These are phyloP conservation scores for Scutellaria galericulata DNA, from an alignment of 257 asterid species.

Conservation along the genomic window DNA sequence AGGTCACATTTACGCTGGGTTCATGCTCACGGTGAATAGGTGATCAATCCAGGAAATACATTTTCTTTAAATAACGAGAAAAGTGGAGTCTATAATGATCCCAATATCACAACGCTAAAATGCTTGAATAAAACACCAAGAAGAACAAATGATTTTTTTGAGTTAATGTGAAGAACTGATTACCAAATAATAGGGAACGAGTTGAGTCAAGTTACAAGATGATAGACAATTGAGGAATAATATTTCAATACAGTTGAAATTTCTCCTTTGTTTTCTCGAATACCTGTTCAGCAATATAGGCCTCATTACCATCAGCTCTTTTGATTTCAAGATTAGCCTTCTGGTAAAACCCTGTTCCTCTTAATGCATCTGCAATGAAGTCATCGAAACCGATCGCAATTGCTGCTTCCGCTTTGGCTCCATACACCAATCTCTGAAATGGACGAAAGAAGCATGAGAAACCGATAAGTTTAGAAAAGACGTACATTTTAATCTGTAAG, in stretches of 20 bases:
- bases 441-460: neutral
- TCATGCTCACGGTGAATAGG: no score
- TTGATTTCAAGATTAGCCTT: slow-evolving; percentile 85
- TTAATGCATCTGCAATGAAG: slow-evolving; percentile 92
- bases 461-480: no score
- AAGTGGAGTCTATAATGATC: neutral
- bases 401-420: slow-evolving; percentile 98
- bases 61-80: neutral
- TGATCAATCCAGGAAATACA: neutral
- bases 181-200: neutral
- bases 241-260: slow-evolving; percentile 63
- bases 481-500: neutral
- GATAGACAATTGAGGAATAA: slow-evolving; percentile 10
- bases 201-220: slow-evolving; percentile 27
- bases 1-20: no score
- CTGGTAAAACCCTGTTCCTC: slow-evolving; percentile 96
- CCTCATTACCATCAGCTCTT: slow-evolving; percentile 80
- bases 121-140: slow-evolving; percentile 14
- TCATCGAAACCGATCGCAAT: slow-evolving; percentile 95
- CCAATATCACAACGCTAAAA: neutral
- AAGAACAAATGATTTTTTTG: slow-evolving; percentile 15
- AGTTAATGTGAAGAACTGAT: slow-evolving; percentile 15
- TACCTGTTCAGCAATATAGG: slow-evolving; percentile 87
- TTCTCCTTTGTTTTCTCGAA: slow-evolving; percentile 94
- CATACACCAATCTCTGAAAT: slow-evolving; percentile 87